A percentile compares a stretch with the other conserved stretches of the same genome.
phyloP scores from a whole-genome alignment of 805 yeast genomes.

The Candida palmyrensis region DNA sequence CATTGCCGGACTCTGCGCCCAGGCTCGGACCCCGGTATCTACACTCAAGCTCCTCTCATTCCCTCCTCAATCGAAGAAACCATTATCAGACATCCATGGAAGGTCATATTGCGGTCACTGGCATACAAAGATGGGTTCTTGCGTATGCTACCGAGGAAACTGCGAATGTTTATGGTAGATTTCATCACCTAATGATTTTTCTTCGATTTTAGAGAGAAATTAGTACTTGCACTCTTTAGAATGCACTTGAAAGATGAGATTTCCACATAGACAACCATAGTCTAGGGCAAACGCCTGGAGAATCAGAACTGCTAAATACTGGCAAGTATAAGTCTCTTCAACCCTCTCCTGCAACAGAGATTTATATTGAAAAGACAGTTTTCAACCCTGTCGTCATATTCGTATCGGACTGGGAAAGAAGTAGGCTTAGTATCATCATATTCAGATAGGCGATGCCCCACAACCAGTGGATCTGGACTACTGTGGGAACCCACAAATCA shows the following conservation, averaged over 20 bases:
- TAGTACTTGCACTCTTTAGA: constrained; percentile 2
- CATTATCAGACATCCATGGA: constrained; percentile 88
- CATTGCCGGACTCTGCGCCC: too few species aligned
- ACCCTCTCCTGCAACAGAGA: constrained; percentile 35
- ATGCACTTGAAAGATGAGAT: constrained; percentile 4
- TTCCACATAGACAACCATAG: background rate
- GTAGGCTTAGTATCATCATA: constrained; percentile 52
- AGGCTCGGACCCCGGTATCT: background rate
- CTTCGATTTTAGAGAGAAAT: constrained; percentile 10
- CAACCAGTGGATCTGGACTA: background rate
- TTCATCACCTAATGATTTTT: constrained; percentile 58
- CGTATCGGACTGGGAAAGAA: constrained; percentile 93
- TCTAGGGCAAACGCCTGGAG: constrained; percentile 11
- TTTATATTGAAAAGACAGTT: constrained; percentile 36
- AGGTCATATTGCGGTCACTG: constrained; percentile 85
- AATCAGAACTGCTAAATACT: constrained; percentile 69
- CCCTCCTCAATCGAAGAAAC: too few species aligned
- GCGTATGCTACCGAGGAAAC: constrained; percentile 92
- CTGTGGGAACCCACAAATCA: constrained; percentile 1
- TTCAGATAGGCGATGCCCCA: constrained; percentile 14
- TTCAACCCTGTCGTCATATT: constrained; percentile 87
- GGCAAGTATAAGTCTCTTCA: constrained; percentile 78
- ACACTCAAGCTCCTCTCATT: background rate
- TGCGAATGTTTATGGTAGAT: constrained; percentile 80
- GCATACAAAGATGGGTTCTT: constrained; percentile 77